Conservation (phyloP, 768 basidiomycete species). For the Termitomyces sp. region DNA sequence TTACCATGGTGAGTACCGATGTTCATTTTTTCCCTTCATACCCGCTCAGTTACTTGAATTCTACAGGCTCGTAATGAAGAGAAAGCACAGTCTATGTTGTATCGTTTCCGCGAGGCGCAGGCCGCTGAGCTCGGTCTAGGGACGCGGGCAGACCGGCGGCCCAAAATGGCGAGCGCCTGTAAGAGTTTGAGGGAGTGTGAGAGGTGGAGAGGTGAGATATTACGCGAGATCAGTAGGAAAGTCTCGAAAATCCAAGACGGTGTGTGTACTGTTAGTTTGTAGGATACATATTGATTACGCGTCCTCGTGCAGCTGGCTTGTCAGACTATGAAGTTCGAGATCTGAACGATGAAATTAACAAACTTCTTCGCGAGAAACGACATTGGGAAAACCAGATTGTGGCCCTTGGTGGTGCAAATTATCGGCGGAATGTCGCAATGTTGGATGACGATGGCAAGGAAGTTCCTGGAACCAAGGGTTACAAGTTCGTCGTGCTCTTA, state of each 20-base stretch:
- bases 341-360: constrained; percentile 97
- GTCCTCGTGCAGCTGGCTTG: constrained; percentile 62
- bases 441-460: constrained; percentile 93
- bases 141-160: constrained; percentile 79
- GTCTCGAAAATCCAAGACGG: constrained; percentile 95
- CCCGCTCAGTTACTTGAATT: not conserved
- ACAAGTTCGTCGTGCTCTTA: constrained; percentile 68
- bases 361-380: constrained; percentile 88
- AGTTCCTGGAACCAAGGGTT: constrained; percentile 95
- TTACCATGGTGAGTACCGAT: not conserved
- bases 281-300: not conserved
- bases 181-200: constrained; percentile 93
- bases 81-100: constrained; percentile 18
- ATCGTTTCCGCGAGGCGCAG: constrained; percentile 95
- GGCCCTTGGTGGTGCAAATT: constrained; percentile 94
- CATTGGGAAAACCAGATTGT: constrained; percentile 99
- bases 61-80: not conserved
- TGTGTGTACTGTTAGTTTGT: not conserved
- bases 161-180: constrained; percentile 88
- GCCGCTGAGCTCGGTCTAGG: constrained; percentile 93
- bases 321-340: constrained; percentile 96
- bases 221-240: constrained; percentile 92
- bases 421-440: constrained; percentile 91
- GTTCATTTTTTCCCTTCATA: not conserved
- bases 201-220: constrained; percentile 92